Conservation (phyloP, 108 stramenopile genomes). For the Skeletonema menzelii region DNA sequence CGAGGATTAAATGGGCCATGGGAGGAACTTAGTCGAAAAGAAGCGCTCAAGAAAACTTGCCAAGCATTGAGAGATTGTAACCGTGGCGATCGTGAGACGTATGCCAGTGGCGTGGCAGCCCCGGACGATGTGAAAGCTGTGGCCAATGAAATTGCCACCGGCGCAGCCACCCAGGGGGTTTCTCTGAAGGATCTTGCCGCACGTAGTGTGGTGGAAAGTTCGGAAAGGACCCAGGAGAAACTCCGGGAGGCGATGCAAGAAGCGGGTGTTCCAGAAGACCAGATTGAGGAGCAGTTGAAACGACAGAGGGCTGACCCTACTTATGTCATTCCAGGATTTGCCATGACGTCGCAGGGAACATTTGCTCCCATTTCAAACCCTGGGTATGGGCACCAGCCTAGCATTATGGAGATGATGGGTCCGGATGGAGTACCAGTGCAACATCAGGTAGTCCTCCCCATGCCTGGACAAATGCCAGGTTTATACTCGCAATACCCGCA, state of each 20-base stretch:
- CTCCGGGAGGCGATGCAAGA: slow-evolving; percentile 42
- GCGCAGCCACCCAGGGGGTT: slow-evolving; percentile 36
- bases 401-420: slow-evolving; percentile 24
- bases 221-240: slow-evolving; percentile 29
- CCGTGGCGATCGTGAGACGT: slow-evolving; percentile 71
- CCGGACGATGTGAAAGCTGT: slow-evolving; percentile 65
- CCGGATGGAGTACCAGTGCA: slow-evolving; percentile 39
- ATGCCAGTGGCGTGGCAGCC: slow-evolving; percentile 55
- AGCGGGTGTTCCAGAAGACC: slow-evolving; percentile 41
- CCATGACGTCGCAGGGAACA: slow-evolving; percentile 20
- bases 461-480: slow-evolving; percentile 18
- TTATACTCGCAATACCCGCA: slow-evolving; percentile 40
- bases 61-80: slow-evolving; percentile 84
- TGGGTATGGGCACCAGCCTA: slow-evolving; percentile 10
- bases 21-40: slow-evolving; percentile 63
- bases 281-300: slow-evolving; percentile 42
- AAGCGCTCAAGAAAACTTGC: slow-evolving; percentile 70
- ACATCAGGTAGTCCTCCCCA: slow-evolving; percentile 1
- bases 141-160: slow-evolving; percentile 29
- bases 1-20: slow-evolving; percentile 74
- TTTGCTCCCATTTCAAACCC: slow-evolving; percentile 24
- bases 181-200: slow-evolving; percentile 55
- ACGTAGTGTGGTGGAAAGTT: slow-evolving; percentile 31
- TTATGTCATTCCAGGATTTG: slow-evolving; percentile 46
- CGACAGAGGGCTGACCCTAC: slow-evolving; percentile 40